phyloP scores from a whole-genome alignment of 768 basidiomycete genomes.

The Phlebiopsis gigantea region DNA sequence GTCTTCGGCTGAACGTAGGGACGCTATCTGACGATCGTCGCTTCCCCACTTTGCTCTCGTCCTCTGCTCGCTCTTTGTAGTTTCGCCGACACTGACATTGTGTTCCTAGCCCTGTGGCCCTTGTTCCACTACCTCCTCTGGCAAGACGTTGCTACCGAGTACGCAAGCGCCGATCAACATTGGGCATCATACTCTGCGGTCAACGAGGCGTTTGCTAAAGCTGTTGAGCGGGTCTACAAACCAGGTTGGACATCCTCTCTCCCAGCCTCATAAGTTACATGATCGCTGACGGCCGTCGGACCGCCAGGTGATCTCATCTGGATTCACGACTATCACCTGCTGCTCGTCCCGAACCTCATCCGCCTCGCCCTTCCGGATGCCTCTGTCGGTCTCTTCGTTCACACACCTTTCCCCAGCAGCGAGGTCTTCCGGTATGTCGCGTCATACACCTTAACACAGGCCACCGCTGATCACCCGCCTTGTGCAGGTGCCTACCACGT shows the following conservation, averaged over 20 bases:
- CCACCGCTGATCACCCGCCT: neutral
- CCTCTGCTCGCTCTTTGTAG: neutral
- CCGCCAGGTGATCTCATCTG: conserved; percentile 82
- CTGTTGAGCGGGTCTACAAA: conserved; percentile 68
- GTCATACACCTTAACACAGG: neutral
- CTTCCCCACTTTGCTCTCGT: neutral
- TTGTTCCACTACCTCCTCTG: conserved; percentile 97
- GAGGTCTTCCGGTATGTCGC: conserved; percentile 82
- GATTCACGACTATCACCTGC: conserved; percentile 94
- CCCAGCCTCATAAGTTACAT: no score
- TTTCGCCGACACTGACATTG: neutral
- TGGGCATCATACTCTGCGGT: conserved; percentile 80
- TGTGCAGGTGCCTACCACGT: conserved; percentile 35
- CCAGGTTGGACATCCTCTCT: conserved; percentile 15
- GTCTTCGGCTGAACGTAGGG: neutral
- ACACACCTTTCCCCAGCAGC: conserved; percentile 96
- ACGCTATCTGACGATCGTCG: neutral
- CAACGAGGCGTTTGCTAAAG: conserved; percentile 77
- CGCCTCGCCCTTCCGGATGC: conserved; percentile 65
- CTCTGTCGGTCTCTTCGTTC: conserved; percentile 88
- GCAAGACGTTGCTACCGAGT: conserved; percentile 92
- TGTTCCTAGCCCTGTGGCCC: conserved; percentile 80
- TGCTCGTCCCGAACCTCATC: conserved; percentile 83
- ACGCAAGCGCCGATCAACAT: conserved; percentile 76
- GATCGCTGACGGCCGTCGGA: neutral